Evolutionary conservation across 441 rosid genomes (phyloP), one percentile per base, ranked within the genome.

Genomic region (California macrophylla): DNA sequence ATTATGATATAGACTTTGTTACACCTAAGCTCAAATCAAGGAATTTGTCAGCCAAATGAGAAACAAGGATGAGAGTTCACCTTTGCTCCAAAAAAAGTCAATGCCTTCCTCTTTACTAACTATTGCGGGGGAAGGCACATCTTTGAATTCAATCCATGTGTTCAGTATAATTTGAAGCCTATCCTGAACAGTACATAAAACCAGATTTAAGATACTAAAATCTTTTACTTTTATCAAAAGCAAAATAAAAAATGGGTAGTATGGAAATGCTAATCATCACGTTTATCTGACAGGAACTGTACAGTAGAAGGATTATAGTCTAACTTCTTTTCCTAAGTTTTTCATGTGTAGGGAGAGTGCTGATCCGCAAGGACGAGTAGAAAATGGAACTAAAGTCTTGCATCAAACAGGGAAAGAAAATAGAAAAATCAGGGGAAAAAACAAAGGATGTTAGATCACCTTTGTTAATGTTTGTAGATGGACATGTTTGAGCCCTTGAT

Each of bases 401-500:
- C 3, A 8, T 32, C 36, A 45, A 45, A 45, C 13, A 12, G 52
- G 52, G 52, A 15, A 45, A 15, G 52, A 16, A 45, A 15, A 45
- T 12, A 45, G 52, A 45, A 4, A 45, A 45, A 45, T 4, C n/a
- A n/a, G 16, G 52, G 16, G 16, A 45, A 15, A 42, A 16, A 12
- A 13, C n/a, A n/a, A n/a, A n/a, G n/a, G n/a, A n/a, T n/a, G n/a
- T n/a, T 52, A 32, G 68, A 80, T 23, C 36, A 93, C 98, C 97
- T 90, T 93, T 18, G 94, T 90, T 72, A 93, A 77, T 66, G 97
- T 93, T 76, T 93, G 97, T 54, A 89, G 82, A 81, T 89, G 89
- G 64, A 90, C 86, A 78, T 93, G 85, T 83, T 85, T 84, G 50
- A 93, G 97, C 28, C 92, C 97, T 80, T 87, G 89, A 83, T 90